These are phyloP conservation scores for Tetramitus jugosus DNA, from an alignment of 208 protist species.

Conservation along the genomic window DNA sequence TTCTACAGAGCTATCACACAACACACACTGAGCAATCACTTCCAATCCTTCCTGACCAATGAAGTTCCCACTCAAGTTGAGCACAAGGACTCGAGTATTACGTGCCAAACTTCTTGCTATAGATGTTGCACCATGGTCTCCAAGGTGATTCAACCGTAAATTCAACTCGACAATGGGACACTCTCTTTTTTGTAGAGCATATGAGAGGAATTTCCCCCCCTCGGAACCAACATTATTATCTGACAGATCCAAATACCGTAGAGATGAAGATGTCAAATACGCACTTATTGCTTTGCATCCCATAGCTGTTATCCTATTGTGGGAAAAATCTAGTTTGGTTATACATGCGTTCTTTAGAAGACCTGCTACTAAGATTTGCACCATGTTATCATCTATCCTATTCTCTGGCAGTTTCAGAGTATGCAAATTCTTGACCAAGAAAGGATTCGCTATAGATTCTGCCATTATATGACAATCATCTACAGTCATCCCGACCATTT, in stretches of 20 bases:
- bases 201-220: not conserved
- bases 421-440: not conserved
- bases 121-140: too few species aligned
- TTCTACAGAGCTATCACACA: too few species aligned
- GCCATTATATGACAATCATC: not conserved
- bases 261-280: not conserved
- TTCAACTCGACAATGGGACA: too few species aligned
- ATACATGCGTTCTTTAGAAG: not conserved
- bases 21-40: too few species aligned
- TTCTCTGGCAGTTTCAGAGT: not conserved
- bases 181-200: too few species aligned
- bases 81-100: too few species aligned
- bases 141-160: too few species aligned
- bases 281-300: not conserved
- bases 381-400: not conserved
- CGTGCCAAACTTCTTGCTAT: too few species aligned
- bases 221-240: not conserved
- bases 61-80: too few species aligned
- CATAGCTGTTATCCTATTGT: constrained; percentile 3
- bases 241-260: not conserved
- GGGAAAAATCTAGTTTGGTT: constrained; percentile 1
- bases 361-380: not conserved
- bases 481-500: not conserved
- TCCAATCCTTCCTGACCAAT: too few species aligned
- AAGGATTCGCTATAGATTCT: not conserved